Conservation (phyloP, 768 basidiomycete species). For the Pleurotus pulmonarius region DNA sequence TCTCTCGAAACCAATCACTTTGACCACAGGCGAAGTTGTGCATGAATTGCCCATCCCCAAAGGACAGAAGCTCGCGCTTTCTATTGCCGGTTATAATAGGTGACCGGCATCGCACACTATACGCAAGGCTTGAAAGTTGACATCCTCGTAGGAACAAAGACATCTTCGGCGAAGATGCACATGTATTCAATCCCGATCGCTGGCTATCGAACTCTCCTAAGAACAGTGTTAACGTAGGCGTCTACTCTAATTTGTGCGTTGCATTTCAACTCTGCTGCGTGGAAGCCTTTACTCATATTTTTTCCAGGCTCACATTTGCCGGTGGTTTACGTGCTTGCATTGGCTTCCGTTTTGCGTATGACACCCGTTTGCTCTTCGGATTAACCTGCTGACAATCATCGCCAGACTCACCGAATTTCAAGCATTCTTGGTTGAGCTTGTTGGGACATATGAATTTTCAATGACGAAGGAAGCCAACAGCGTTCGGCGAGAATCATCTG, state of each 20-base stretch:
- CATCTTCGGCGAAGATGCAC: slow-evolving; percentile 56
- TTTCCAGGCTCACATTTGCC: slow-evolving; percentile 34
- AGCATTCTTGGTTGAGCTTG: slow-evolving; percentile 50
- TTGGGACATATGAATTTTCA: slow-evolving; percentile 50
- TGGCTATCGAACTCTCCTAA: slow-evolving; percentile 41
- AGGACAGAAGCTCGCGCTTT: slow-evolving; percentile 13
- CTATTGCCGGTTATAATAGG: slow-evolving; percentile 26
- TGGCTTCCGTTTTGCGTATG: slow-evolving; percentile 44
- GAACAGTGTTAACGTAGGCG: slow-evolving; percentile 37
- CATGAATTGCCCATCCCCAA: slow-evolving; percentile 16
- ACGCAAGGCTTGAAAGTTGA: too few species aligned
- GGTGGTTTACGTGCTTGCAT: slow-evolving; percentile 45
- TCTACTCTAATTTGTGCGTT: slow-evolving; percentile 40
- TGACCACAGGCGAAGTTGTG: slow-evolving; percentile 16
- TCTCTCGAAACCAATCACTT: slow-evolving; percentile 22
- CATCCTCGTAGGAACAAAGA: slow-evolving; percentile 32
- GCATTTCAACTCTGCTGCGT: background rate
- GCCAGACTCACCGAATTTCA: slow-evolving; percentile 47
- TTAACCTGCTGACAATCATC: background rate
- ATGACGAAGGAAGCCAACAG: slow-evolving; percentile 30
- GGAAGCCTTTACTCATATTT: background rate
- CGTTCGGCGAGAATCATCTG: slow-evolving; percentile 33
- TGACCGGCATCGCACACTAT: background rate
- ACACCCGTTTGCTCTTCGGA: background rate
- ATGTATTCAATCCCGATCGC: slow-evolving; percentile 50